phyloP scores from a whole-genome alignment of 1,284 basidiomycete species.

The Moniliophthora roreri region DNA sequence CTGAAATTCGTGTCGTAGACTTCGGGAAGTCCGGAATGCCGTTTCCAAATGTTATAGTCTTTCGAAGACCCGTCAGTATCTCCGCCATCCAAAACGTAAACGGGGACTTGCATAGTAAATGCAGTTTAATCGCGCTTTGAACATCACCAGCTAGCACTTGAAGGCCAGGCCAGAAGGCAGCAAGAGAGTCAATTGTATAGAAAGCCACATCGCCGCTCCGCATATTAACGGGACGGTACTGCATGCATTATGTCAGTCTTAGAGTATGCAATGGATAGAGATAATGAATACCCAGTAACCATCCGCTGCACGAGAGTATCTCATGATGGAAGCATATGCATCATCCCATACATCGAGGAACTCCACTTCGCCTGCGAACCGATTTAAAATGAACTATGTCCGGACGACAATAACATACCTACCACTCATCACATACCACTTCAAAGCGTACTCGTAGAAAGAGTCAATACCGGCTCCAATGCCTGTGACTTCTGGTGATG shows the following conservation, averaged over 20 bases:
- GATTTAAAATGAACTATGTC: background rate
- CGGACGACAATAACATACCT: constrained; percentile 23
- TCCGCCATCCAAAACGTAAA: constrained; percentile 1
- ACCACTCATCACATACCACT: constrained; percentile 91
- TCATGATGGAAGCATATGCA: constrained; percentile 86
- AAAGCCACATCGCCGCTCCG: constrained; percentile 71
- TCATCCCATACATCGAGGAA: constrained; percentile 94
- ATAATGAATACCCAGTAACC: constrained; percentile 90
- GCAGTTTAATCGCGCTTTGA: constrained; percentile 84
- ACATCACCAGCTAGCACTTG: constrained; percentile 90
- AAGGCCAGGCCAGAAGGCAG: constrained; percentile 87
- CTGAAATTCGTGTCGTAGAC: constrained; percentile 81
- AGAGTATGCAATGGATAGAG: constrained; percentile 4
- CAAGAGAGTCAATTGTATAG: constrained; percentile 77
- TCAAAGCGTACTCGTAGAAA: constrained; percentile 90
- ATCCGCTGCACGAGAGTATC: constrained; percentile 76
- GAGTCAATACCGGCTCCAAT: constrained; percentile 94
- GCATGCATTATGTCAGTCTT: constrained; percentile 7
- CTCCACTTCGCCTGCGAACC: constrained; percentile 70
- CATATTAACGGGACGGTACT: constrained; percentile 85
- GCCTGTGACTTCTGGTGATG: constrained; percentile 70
- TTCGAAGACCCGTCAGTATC: constrained; percentile 1
- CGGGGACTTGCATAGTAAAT: constrained; percentile 69
- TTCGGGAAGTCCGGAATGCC: constrained; percentile 85
- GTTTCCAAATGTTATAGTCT: constrained; percentile 92